These are phyloP conservation scores for Fraxinus platypoda DNA, from an alignment of 305 asterid genomes.

Conservation along the genomic window DNA sequence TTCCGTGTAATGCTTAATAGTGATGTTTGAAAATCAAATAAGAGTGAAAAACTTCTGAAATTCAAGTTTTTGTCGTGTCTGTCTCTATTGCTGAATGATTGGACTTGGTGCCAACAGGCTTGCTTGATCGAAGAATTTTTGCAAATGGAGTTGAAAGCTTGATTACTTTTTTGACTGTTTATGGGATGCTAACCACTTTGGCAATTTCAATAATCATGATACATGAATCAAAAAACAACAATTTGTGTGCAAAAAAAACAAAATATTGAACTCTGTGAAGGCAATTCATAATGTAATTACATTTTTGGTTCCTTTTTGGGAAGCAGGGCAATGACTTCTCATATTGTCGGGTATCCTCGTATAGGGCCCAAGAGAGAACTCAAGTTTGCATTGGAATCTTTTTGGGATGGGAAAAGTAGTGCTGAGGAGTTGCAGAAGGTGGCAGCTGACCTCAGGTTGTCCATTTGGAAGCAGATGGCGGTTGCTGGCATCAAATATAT, in stretches of 20 bases:
- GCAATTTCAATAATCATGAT: not conserved
- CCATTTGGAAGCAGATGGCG: constrained; percentile 59
- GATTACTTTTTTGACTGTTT: not conserved
- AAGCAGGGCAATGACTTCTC: constrained; percentile 54
- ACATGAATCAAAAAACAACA: not conserved
- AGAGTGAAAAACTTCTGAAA: not conserved
- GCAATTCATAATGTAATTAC: not conserved
- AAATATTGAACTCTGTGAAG: not conserved
- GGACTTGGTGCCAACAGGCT: not conserved
- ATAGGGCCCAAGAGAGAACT: constrained; percentile 62
- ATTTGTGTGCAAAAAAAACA: not conserved
- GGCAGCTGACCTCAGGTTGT: constrained; percentile 44
- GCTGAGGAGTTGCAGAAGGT: constrained; percentile 51
- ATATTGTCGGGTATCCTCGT: constrained; percentile 55
- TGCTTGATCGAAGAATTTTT: not conserved
- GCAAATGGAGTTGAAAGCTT: constrained; percentile 1
- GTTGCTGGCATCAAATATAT: constrained; percentile 56
- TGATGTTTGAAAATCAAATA: not conserved
- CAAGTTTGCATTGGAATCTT: constrained; percentile 57
- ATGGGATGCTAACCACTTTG: not conserved
- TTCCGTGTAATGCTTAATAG: not conserved
- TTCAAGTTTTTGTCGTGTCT: not conserved
- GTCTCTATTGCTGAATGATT: constrained; percentile 5
- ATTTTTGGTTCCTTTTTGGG: constrained; percentile 10
- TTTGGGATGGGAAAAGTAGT: constrained; percentile 59